Evolutionary conservation across 2,329 filamentous ascomycete species (phyloP).

Genomic region (Scorias spongiosa): DNA sequence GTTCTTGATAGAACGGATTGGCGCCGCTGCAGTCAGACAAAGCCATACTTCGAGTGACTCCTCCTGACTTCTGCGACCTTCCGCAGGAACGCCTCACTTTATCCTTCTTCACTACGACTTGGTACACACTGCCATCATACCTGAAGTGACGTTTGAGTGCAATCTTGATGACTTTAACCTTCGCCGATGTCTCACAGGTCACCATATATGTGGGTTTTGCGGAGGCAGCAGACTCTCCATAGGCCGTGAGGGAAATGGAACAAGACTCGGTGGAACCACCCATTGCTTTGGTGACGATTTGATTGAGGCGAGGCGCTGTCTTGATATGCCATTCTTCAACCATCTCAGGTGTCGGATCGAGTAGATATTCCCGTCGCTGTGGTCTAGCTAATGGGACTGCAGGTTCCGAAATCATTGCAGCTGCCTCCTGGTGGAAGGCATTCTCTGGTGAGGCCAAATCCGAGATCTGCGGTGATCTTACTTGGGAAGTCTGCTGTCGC

Average conservation of each 20-base stretch:
- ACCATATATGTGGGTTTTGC: conserved; percentile 61
- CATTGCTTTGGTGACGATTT: conserved; percentile 54
- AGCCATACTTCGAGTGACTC: conserved; percentile 14
- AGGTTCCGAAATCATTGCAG: not conserved
- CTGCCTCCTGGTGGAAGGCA: conserved; percentile 13
- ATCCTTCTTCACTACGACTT: conserved; percentile 57
- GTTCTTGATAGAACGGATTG: conserved; percentile 65
- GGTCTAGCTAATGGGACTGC: conserved; percentile 4
- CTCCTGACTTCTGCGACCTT: conserved; percentile 3
- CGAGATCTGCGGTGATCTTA: not conserved
- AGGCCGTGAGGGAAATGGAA: conserved; percentile 61
- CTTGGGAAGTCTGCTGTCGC: not conserved
- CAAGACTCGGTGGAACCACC: conserved; percentile 61
- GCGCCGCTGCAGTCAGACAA: conserved; percentile 22
- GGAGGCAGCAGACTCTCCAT: conserved; percentile 51
- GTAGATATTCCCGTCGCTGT: conserved; percentile 14
- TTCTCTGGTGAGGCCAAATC: conserved; percentile 1
- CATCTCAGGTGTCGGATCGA: conserved; percentile 44
- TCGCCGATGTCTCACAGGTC: conserved; percentile 58
- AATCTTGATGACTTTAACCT: conserved; percentile 40
- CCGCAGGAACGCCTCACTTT: conserved; percentile 9
- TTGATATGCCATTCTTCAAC: conserved; percentile 57
- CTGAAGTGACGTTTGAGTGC: conserved; percentile 56
- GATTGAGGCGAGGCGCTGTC: conserved; percentile 59
- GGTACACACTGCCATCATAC: conserved; percentile 50